Evolutionary conservation across 495 filamentous ascomycete genomes (phyloP), one percentile per base, ranked within the genome.

Genomic region (Penicillium taxi): DNA sequence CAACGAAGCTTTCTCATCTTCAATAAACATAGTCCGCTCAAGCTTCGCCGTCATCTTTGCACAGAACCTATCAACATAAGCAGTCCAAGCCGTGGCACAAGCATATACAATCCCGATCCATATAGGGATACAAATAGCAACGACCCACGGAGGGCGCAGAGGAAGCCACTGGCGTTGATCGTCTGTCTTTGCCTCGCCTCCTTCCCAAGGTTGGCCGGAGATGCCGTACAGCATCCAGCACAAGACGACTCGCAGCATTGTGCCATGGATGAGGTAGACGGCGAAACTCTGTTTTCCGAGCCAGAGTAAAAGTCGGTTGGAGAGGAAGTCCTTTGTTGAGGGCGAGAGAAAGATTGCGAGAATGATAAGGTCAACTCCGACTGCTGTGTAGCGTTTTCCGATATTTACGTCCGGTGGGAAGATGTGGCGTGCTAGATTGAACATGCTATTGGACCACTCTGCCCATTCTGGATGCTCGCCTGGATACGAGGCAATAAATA

Each of bases 251-350:
- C 80, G 74, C 20, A 84, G 67, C 17, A 82, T 66, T 11, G 73
- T 71, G 9, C 78, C 78, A 53, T 84, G 80, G 3, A 80, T 64
- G 4, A 83, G 70, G 44, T 83, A 83, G 11, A 83, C 74, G 18
- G 80, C 78, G 46, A 83, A 83, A 32, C 70, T 75, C 52, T 80
- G 73, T 48, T 74, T 75, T 28, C 80, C 80, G 12, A 83, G 66
- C 77, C 77, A 82, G 33, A 81, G 69, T 9, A 84, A 63, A 9
- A 70, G 57, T 17, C 67, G 64, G 50, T 67, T 73, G 4, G 74
- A 69, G 5, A 84, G 59, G 15, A 75, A 47, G 13, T 69, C 64
- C 34, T 78, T 74, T 5, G 72, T 53, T 7, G 62, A 58, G 9
- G 73, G 74, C 12, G 73, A 79, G 37, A 82, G 69, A 43, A 73